Evolutionary conservation across 352 stramenopile genomes (phyloP), one percentile per base, ranked within the genome.

Genomic region (Blastocystis sp.): DNA sequence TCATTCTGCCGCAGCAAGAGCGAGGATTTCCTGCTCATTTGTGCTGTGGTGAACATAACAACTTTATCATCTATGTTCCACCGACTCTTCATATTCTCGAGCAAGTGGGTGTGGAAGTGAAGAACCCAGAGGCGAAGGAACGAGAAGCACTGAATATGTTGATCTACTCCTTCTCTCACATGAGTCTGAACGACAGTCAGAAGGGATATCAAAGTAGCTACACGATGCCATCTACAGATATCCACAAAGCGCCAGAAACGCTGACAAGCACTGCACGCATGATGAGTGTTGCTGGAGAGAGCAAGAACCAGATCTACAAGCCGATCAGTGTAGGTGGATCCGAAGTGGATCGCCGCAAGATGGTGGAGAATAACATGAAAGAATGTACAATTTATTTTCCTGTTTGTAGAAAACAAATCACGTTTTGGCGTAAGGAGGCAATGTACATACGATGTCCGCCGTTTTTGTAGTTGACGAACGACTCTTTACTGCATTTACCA

Each of bases 331-430:
- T 45, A 13, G 73, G 73, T 6, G 73, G 73, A n/a, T 69, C 64
- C 47, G 34, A 63, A n/a, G 53, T 53, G 15, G 73, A 84, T 13
- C 43, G 53, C 26, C 18, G 73, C 34, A 64, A 61, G 34, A 84
- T 84, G 73, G 54, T 84, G n/a, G 73, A 84, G 26, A 84, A 84
- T 41, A 84, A 84, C 55, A 84, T 84, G 73, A 64, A 66, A 55
- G 73, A 84, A 34, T 84, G 73, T 69, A 20, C 34, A 11, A 68
- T 84, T 34, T 34, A 34, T 34, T 34, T 34, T 34, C 29, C 29
- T 34, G 29, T 34, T 34, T 34, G 29, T 34, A 34, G 29, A 34
- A 34, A 34, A 34, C 29, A 34, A 34, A 34, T n/a, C 56, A 77
- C 66, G 56, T 77, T 55, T 77, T 39, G 3, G 66, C 43, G 50